Percentiles rank a stretch among this genome's conserved stretches.
These are phyloP conservation scores for Blepharisma undulans DNA, from an alignment of 169 alveolate genomes.

Conservation along the genomic window DNA sequence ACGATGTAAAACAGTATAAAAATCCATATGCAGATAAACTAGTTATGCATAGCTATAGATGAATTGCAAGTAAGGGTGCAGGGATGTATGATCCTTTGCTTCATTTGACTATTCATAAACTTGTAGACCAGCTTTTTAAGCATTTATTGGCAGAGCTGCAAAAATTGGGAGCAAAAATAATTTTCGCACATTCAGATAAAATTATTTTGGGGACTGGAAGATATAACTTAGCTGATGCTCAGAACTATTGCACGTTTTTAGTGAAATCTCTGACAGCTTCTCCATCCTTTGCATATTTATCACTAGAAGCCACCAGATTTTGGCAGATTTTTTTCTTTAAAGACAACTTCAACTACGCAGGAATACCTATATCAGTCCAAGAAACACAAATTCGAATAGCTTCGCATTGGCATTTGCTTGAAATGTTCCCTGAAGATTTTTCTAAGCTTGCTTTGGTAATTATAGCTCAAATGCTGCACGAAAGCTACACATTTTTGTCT, in stretches of 20 bases:
- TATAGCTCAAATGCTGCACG: constrained; percentile 58
- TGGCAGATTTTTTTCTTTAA: constrained; percentile 78
- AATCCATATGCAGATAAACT: constrained; percentile 79
- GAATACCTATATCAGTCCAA: constrained; percentile 57
- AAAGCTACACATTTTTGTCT: not conserved
- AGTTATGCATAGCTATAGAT: constrained; percentile 70
- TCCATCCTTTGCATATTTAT: constrained; percentile 66
- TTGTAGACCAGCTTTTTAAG: constrained; percentile 70
- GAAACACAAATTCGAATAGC: constrained; percentile 38
- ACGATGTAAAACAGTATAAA: constrained; percentile 64
- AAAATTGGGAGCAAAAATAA: constrained; percentile 76
- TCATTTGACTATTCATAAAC: constrained; percentile 73
- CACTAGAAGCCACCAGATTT: constrained; percentile 64
- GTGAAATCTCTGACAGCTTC: constrained; percentile 57
- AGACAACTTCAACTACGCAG: constrained; percentile 80
- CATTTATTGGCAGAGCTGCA: constrained; percentile 63
- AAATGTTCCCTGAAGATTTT: constrained; percentile 73
- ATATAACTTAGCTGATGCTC: constrained; percentile 66
- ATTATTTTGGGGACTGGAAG: constrained; percentile 71
- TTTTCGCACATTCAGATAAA: constrained; percentile 78
- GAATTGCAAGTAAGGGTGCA: constrained; percentile 78
- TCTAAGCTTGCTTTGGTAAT: constrained; percentile 53
- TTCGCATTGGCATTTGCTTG: constrained; percentile 67
- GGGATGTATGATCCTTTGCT: constrained; percentile 85
- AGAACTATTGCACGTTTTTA: constrained; percentile 63